These are phyloP conservation scores for Phytophthora crassamura DNA, from an alignment of 352 stramenopile genomes.

Conservation along the genomic window DNA sequence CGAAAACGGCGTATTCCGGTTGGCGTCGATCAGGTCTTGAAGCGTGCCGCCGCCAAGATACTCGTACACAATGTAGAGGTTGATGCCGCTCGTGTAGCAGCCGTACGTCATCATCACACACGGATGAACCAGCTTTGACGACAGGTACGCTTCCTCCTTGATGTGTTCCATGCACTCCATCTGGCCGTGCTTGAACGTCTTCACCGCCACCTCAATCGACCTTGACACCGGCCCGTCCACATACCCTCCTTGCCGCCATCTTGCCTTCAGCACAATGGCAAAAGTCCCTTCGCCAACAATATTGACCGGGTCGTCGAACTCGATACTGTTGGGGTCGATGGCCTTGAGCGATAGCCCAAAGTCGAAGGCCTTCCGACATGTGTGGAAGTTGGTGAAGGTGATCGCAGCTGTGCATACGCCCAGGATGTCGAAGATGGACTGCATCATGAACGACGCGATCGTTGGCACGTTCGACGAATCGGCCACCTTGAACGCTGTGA, in stretches of 20 bases:
- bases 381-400: conserved; percentile 80
- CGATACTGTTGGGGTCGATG: conserved; percentile 76
- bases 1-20: conserved; percentile 44
- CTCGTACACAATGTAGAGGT: conserved; percentile 87
- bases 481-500: conserved; percentile 55
- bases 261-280: conserved; percentile 76
- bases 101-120: conserved; percentile 89
- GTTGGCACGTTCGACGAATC: conserved; percentile 36
- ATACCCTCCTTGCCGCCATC: conserved; percentile 62
- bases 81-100: conserved; percentile 80
- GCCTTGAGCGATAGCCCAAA: conserved; percentile 82
- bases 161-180: conserved; percentile 82
- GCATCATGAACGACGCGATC: conserved; percentile 52
- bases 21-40: conserved; percentile 72
- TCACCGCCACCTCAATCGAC: conserved; percentile 78
- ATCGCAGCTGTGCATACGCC: conserved; percentile 72
- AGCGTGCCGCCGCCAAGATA: conserved; percentile 84
- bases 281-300: conserved; percentile 87
- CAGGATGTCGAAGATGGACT: conserved; percentile 75
- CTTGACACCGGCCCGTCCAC: conserved; percentile 49
- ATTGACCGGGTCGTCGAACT: conserved; percentile 80
- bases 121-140: conserved; percentile 77
- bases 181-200: conserved; percentile 83
- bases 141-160: conserved; percentile 84
- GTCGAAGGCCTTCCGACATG: conserved; percentile 75